Conservation (phyloP, 2,329 filamentous ascomycete genomes). For the Talaromyces atroroseus region DNA sequence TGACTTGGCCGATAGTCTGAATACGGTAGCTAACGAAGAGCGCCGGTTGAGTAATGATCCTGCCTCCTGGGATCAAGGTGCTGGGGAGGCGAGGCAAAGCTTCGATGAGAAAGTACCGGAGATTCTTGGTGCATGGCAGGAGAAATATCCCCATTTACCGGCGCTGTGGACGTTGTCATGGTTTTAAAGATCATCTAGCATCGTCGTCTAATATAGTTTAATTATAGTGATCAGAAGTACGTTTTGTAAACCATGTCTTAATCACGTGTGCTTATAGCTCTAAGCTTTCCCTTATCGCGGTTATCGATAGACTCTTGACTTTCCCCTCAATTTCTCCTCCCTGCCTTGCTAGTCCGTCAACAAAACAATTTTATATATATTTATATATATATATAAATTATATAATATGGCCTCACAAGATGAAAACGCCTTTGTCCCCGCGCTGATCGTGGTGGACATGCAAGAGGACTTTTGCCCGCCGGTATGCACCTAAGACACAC, state of each 20-base stretch:
- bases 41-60: constrained; percentile 62
- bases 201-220: neutral
- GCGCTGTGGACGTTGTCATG: constrained; percentile 92
- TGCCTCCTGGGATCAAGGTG: constrained; percentile 63
- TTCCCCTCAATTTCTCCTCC: too few relatives aligned
- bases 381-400: neutral
- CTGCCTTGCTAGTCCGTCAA: too few relatives aligned
- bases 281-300: too few relatives aligned
- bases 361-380: too few relatives aligned
- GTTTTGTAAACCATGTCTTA: neutral
- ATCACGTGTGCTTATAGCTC: too few relatives aligned
- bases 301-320: too few relatives aligned
- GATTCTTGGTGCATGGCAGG: constrained; percentile 87
- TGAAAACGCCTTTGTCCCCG: constrained; percentile 40
- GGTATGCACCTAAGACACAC: constrained; percentile 48
- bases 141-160: constrained; percentile 85
- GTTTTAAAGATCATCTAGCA: constrained; percentile 34
- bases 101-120: constrained; percentile 95
- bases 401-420: neutral
- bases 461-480: constrained; percentile 95
- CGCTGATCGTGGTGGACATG: constrained; percentile 74
- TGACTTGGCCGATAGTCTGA: constrained; percentile 80
- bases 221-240: neutral
- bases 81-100: constrained; percentile 60
- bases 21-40: constrained; percentile 73